A percentile compares a stretch with the other conserved stretches of the same genome.
phyloP scores from a whole-genome alignment of 768 basidiomycete species.

The Lactifluus piperatus region DNA sequence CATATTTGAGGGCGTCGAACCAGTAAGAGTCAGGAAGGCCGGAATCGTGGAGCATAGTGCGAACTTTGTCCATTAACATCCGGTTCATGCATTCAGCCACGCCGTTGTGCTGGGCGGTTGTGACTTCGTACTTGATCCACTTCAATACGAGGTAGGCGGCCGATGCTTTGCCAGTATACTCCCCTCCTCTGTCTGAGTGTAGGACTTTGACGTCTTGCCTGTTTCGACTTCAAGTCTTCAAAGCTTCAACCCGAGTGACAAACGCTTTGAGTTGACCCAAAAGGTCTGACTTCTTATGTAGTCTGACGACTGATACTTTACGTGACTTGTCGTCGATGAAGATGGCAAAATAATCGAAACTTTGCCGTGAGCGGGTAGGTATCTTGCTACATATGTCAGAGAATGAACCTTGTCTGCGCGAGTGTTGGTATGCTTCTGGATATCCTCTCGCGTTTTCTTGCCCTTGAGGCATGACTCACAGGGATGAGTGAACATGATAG shows the following conservation, averaged over 20 bases:
- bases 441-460: constrained; percentile 20
- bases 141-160: constrained; percentile 14
- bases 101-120: constrained; percentile 19
- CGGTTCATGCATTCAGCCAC: constrained; percentile 22
- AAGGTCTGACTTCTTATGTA: constrained; percentile 17
- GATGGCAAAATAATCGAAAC: too few relatives aligned
- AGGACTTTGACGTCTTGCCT: not conserved
- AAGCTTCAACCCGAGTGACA: constrained; percentile 7
- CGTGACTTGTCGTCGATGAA: constrained; percentile 22
- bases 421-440: constrained; percentile 2
- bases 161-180: too few relatives aligned
- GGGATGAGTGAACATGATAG: not conserved
- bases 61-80: constrained; percentile 11
- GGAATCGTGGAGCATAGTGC: constrained; percentile 16
- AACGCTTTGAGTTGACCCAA: constrained; percentile 12
- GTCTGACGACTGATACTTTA: constrained; percentile 12
- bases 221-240: not conserved
- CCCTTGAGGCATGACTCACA: constrained; percentile 23
- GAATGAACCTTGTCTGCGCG: constrained; percentile 1
- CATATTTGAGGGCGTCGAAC: constrained; percentile 15
- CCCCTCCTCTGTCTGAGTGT: not conserved
- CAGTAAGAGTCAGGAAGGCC: constrained; percentile 17
- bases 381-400: constrained; percentile 23
- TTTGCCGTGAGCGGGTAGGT: not conserved
- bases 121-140: constrained; percentile 16